A percentile compares a stretch with the other conserved stretches of the same genome.
phyloP scores from a whole-genome alignment of 495 filamentous ascomycete genomes.

The Durotheca rogersii region DNA sequence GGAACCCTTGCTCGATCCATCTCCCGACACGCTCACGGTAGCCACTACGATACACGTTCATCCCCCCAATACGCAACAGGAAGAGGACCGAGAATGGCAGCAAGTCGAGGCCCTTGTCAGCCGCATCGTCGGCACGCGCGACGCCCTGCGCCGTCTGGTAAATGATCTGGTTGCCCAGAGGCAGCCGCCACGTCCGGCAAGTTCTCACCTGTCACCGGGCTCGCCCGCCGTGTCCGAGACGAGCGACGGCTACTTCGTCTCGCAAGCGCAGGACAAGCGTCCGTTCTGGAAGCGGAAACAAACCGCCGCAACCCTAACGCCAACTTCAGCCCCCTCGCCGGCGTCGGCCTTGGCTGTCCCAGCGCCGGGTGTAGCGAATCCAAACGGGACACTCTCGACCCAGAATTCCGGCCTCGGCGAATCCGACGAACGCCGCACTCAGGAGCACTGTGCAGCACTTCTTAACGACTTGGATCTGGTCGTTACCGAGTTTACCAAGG shows the following conservation, averaged over 20 bases:
- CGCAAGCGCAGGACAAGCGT: conserved; percentile 47
- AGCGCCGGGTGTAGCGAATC: conserved; percentile 40
- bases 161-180: conserved; percentile 75
- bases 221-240: conserved; percentile 46
- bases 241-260: conserved; percentile 45
- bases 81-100: conserved; percentile 81
- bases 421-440: conserved; percentile 61
- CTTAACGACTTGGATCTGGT: conserved; percentile 80
- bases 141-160: conserved; percentile 80
- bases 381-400: conserved; percentile 21
- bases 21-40: conserved; percentile 24
- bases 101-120: conserved; percentile 80
- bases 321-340: conserved; percentile 48
- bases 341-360: conserved; percentile 63
- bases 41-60: conserved; percentile 18
- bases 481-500: conserved; percentile 73
- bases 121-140: conserved; percentile 79
- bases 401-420: conserved; percentile 24
- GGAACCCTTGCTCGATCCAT: conserved; percentile 37
- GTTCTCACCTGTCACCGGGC: conserved; percentile 44
- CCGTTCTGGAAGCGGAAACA: conserved; percentile 92
- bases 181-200: conserved; percentile 33
- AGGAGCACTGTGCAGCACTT: conserved; percentile 76
- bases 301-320: conserved; percentile 47
- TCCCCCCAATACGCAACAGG: conserved; percentile 35